phyloP scores from a whole-genome alignment of 192 early-diverging fungal genomes.

The Allomyces arbusculus region DNA sequence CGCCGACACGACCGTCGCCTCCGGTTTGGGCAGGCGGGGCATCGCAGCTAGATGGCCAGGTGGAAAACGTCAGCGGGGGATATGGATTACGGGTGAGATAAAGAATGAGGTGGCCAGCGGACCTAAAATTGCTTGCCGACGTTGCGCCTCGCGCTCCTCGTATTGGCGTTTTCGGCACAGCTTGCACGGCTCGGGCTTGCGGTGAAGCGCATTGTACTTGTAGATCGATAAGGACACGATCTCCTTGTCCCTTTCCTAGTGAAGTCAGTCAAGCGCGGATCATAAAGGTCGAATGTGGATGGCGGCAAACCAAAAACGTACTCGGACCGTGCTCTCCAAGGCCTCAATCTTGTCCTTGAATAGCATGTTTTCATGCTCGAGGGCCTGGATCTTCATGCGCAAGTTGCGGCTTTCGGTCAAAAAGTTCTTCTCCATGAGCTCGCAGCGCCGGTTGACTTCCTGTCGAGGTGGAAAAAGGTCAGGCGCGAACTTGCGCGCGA shows the following conservation, averaged over 20 bases:
- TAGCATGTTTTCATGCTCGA: slow-evolving; percentile 20
- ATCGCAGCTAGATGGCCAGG: background rate
- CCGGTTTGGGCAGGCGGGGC: background rate
- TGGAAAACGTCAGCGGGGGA: too few species aligned
- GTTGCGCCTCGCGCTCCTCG: slow-evolving; percentile 13
- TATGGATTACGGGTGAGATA: too few species aligned
- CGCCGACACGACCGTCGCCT: background rate
- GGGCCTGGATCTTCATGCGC: slow-evolving; percentile 17
- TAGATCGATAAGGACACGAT: slow-evolving; percentile 37
- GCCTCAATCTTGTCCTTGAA: slow-evolving; percentile 14
- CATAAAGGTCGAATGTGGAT: too few species aligned
- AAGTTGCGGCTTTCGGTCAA: slow-evolving; percentile 22
- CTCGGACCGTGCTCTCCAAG: slow-evolving; percentile 18
- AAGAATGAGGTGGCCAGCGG: too few species aligned
- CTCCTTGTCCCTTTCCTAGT: slow-evolving; percentile 32
- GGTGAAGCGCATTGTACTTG: slow-evolving; percentile 35
- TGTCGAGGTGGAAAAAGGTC: too few species aligned
- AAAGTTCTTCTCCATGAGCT: slow-evolving; percentile 26
- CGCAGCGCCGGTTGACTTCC: slow-evolving; percentile 3
- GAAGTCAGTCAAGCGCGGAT: too few species aligned
- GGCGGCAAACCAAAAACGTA: slow-evolving; percentile 2
- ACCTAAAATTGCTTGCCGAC: background rate
- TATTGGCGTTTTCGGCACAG: slow-evolving; percentile 19
- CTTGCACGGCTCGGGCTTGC: slow-evolving; percentile 20
- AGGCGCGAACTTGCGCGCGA: too few species aligned